Evolutionary conservation across 495 filamentous ascomycete species (phyloP).

Genomic region (Tuber microsphaerosporum): DNA sequence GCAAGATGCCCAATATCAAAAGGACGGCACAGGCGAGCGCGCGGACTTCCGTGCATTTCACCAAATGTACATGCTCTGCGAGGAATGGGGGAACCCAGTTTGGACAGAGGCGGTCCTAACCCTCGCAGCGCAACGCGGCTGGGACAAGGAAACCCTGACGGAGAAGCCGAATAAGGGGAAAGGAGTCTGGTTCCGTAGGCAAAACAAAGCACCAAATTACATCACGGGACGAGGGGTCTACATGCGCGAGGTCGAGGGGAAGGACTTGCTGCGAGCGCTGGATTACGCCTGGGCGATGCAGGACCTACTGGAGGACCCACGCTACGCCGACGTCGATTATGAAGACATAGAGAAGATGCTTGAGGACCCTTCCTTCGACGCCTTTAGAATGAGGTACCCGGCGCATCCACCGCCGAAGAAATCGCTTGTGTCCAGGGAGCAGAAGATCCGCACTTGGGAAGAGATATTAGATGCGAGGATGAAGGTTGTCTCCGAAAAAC

Average conservation of each 20-base stretch:
- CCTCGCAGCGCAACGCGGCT: constrained; percentile 19
- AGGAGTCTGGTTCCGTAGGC: constrained; percentile 21
- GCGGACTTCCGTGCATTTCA: constrained; percentile 27
- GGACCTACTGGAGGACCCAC: neutral
- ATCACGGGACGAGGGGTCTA: constrained; percentile 18
- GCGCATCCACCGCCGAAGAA: neutral
- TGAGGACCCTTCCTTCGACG: neutral
- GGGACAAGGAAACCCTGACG: constrained; percentile 9
- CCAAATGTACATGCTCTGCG: constrained; percentile 34
- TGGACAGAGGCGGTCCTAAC: constrained; percentile 10
- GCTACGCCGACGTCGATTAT: neutral
- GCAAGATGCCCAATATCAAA: constrained; percentile 1
- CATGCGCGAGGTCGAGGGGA: constrained; percentile 2
- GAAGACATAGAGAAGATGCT: neutral
- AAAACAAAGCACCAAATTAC: constrained; percentile 26
- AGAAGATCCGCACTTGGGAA: constrained; percentile 1
- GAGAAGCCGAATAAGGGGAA: constrained; percentile 28
- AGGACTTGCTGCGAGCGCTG: constrained; percentile 7
- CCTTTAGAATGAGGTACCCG: neutral
- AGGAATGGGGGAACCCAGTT: constrained; percentile 14
- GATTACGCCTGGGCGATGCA: constrained; percentile 14
- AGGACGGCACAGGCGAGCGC: neutral
- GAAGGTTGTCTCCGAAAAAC: constrained; percentile 3
- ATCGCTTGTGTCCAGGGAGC: neutral
- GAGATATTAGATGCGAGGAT: neutral